phyloP scores from a whole-genome alignment of 2,329 filamentous ascomycete species.

The Aspergillus novoparasiticus region DNA sequence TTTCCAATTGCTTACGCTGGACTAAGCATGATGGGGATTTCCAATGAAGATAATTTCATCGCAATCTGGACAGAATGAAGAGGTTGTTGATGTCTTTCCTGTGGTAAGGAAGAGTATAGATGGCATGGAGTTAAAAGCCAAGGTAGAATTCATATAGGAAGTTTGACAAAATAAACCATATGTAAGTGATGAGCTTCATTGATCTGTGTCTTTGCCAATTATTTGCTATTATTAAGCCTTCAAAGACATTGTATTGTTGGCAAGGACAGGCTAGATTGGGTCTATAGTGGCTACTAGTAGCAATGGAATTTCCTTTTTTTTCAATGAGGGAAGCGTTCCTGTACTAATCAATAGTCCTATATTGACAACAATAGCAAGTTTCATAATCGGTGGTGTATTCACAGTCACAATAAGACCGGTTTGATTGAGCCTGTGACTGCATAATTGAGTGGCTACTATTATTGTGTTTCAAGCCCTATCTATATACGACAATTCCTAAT shows the following conservation, averaged over 20 bases:
- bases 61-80: conserved; percentile 11
- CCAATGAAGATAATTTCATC: conserved; percentile 15
- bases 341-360: background rate
- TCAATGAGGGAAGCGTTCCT: background rate
- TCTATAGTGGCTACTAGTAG: background rate
- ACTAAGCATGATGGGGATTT: conserved; percentile 32
- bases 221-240: background rate
- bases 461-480: background rate
- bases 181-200: background rate
- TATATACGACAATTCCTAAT: background rate
- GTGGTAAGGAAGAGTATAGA: background rate
- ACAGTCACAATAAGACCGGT: background rate
- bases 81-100: background rate
- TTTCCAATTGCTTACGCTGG: conserved; percentile 26
- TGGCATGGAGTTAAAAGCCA: background rate
- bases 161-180: background rate
- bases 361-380: background rate
- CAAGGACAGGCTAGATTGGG: background rate
- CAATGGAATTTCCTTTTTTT: background rate
- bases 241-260: background rate
- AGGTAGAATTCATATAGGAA: no score
- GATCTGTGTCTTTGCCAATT: background rate
- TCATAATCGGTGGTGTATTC: background rate
- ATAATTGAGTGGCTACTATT: background rate
- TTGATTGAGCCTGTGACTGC: background rate